These are phyloP conservation scores for Halophytophthora polymorphica DNA, from an alignment of 352 stramenopile genomes.

Conservation along the genomic window DNA sequence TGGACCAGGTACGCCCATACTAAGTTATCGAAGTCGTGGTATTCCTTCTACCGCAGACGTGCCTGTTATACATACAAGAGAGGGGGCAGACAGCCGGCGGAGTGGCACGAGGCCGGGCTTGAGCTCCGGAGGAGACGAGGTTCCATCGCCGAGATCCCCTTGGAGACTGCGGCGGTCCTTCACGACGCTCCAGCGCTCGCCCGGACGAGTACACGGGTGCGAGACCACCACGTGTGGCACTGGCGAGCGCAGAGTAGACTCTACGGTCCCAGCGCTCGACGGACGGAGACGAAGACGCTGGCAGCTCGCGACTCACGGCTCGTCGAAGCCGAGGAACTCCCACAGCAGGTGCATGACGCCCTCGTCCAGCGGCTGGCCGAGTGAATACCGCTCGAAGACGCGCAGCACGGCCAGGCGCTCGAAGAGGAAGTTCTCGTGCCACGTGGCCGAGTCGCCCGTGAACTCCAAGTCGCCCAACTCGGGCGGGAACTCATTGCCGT, in stretches of 20 bases:
- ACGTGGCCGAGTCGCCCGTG: constrained; percentile 37
- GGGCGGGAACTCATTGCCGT: constrained; percentile 51
- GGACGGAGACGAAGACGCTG: too few relatives aligned
- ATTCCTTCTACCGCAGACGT: constrained; percentile 21
- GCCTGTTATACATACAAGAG: constrained; percentile 34
- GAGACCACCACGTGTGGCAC: too few relatives aligned
- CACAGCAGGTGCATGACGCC: constrained; percentile 48
- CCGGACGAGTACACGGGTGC: too few relatives aligned
- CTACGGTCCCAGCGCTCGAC: too few relatives aligned
- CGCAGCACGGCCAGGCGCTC: constrained; percentile 43
- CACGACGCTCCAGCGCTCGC: too few relatives aligned
- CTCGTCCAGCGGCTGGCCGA: constrained; percentile 34
- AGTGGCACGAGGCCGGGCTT: too few relatives aligned
- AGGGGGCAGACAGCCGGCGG: too few relatives aligned
- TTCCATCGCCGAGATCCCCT: too few relatives aligned
- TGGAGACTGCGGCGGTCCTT: too few relatives aligned
- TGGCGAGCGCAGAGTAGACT: too few relatives aligned
- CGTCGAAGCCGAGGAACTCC: constrained; percentile 51
- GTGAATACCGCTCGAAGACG: constrained; percentile 46
- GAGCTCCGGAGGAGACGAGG: too few relatives aligned
- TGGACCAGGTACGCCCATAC: constrained; percentile 9
- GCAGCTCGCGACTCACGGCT: constrained; percentile 16
- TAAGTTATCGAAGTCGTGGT: constrained; percentile 25
- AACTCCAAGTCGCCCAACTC: constrained; percentile 51
- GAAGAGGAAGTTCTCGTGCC: constrained; percentile 46